Base-by-base conservation (phyloP, 495 filamentous ascomycete species). In the Penicillium verhagenii region DNA sequence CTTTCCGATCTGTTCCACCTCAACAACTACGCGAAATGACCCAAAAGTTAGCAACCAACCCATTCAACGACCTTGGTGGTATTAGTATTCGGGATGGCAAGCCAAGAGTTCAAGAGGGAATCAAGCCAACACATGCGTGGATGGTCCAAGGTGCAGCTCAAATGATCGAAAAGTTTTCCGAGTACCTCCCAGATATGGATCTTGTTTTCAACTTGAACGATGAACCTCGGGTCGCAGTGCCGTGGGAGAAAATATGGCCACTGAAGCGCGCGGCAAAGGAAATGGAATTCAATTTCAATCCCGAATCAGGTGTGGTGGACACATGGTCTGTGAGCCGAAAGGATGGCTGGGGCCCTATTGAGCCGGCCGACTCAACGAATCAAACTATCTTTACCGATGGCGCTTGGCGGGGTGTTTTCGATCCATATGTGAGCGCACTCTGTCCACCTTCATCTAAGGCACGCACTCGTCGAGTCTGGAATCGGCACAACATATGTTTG, bases 121-220 rank as follows among this genome's bases (percentile, higher is more conserved):
- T 76, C 54, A 67, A 69, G 59, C 84, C 63, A 60, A 84, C 71
- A 13, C 72, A 69, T 71, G 78, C 64, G 25, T 89, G 70, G 83
- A 86, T 71, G 72, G 75, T 86, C 13, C 65, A 75, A 23, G 82
- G 80, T 29, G 79, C 89, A 24, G 77, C 78, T 13, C 71, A 79
- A 0, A 84, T 91, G 74, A 85, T 92, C 38, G 75, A 84, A 31
- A 71, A 78, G 1, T 93, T 92, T 51, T 76, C 79, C n/a, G 59
- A 86, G 53, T 76, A 86, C 58, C 77, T 95, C 5, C 90, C 89
- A 1, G 81, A 90, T 48, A 90, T 95, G 88, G 86, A 90, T 54
- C 70, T 95, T 31, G 86, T 87, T 0, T 85, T 95, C 71, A 95
- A 94, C 65, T 61, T 91, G 21, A 82, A 89, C 39, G 87, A 92